These are phyloP conservation scores for Priceomyces fermenticarens DNA, from an alignment of 805 yeast species.

Conservation along the genomic window DNA sequence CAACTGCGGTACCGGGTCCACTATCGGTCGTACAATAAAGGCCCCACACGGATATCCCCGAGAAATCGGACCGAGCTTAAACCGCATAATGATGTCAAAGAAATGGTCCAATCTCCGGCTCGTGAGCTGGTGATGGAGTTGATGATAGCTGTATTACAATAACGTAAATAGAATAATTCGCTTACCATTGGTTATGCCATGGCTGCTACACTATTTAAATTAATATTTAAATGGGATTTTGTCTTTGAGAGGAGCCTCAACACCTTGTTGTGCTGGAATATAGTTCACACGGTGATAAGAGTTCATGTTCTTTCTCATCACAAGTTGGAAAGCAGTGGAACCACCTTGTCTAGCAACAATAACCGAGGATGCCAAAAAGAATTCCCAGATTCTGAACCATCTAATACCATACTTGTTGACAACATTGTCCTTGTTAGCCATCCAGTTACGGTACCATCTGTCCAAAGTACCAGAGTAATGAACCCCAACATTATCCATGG, in stretches of 20 bases:
- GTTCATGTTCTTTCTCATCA: slow-evolving; percentile 85
- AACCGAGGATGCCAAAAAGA: slow-evolving; percentile 76
- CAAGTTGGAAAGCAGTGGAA: slow-evolving; percentile 88
- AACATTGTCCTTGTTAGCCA: slow-evolving; percentile 73
- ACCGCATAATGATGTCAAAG: too few relatives aligned
- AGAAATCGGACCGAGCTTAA: too few relatives aligned
- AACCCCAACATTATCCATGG: slow-evolving; percentile 86
- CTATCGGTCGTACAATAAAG: neutral
- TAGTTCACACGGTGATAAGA: slow-evolving; percentile 80
- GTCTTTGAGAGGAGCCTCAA: slow-evolving; percentile 54
- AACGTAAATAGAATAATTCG: too few relatives aligned
- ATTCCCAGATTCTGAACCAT: slow-evolving; percentile 95
- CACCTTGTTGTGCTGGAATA: slow-evolving; percentile 74
- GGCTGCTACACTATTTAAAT: too few relatives aligned
- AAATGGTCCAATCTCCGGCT: too few relatives aligned
- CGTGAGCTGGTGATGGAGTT: too few relatives aligned
- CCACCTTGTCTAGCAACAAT: slow-evolving; percentile 90
- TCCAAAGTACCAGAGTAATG: slow-evolving; percentile 88
- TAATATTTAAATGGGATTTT: slow-evolving; percentile 37
- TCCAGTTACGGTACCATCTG: slow-evolving; percentile 96
- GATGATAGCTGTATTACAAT: too few relatives aligned
- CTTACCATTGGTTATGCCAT: too few relatives aligned
- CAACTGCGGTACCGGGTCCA: neutral
- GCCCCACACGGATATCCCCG: too few relatives aligned
- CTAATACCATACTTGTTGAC: slow-evolving; percentile 77